Base-by-base conservation (phyloP, 2,329 filamentous ascomycete species). In the Penicillium aurantiogriseum region DNA sequence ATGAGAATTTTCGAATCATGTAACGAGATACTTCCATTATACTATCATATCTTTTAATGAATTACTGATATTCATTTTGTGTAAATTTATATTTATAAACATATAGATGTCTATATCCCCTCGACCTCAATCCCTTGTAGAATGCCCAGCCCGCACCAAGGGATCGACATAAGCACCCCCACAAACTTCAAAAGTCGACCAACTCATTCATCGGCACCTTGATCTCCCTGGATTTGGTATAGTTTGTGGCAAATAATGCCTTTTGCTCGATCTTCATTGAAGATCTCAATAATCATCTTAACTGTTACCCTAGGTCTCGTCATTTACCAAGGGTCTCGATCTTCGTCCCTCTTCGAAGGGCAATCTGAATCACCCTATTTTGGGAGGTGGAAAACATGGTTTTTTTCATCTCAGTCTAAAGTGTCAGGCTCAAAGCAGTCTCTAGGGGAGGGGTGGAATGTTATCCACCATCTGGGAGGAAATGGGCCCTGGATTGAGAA, bases 401-500 rank as follows among this genome's bases (percentile, higher is more conserved):
- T 63, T 6, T 46, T 64, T 50, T 56, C 59, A 35, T 56, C 44
- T 29, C 57, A 42, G 21, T 49, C 35, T 25, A 19, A 17, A 8
- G 8, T 21, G 17, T 2, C 17, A 33, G 19, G 3, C 23, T 11
- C 25, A n/a, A 48, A 36, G 15, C 49, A 43, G 27, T 8, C 19
- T 8, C 17, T 9, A n/a, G 19, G 3, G 23, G 13, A 42, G 11
- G 72, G 71, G 56, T 83, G 81, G 80, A 79, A 82, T 62, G 69
- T 83, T 27, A 67, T 81, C 31, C 77, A 83, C 60, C 80, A 85
- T 63, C 70, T 84, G 5, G 82, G 82, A 5, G 81, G 83, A 3
- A 81, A 82, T 66, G 79, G 81, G 0, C 82, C 82, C 2, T 85
- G 81, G 82, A 76, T 83, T 38, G 77, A 81, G 50, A 83, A 81